These are phyloP conservation scores for Rugonectria rugulosa DNA, from an alignment of 2,329 filamentous ascomycete species.

Conservation along the genomic window DNA sequence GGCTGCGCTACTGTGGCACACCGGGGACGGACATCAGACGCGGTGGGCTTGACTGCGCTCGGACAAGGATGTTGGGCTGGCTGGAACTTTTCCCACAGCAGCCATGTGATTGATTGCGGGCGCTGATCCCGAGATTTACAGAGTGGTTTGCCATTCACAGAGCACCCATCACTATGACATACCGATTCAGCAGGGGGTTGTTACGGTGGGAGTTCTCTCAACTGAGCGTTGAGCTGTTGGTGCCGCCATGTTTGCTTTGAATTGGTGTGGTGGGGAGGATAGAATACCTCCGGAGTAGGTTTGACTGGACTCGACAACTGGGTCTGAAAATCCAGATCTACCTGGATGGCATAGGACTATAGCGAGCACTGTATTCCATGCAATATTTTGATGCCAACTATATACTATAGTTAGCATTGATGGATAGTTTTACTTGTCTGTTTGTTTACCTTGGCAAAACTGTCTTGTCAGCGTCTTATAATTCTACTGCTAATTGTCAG, in stretches of 20 bases:
- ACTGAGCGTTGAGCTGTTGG: slow-evolving; percentile 4
- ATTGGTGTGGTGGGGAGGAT: neutral
- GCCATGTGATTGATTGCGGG: slow-evolving; percentile 23
- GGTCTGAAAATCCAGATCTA: too few species aligned
- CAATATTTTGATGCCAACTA: too few species aligned
- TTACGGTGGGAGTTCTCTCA: slow-evolving; percentile 4
- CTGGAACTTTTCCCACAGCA: neutral
- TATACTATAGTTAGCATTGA: neutral
- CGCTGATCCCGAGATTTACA: slow-evolving; percentile 28
- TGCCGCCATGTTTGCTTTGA: neutral
- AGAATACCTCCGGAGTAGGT: too few species aligned
- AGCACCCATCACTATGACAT: neutral
- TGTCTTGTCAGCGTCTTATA: neutral
- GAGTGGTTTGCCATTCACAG: neutral
- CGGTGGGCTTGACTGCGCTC: too few species aligned
- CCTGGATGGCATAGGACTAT: too few species aligned
- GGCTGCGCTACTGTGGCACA: neutral
- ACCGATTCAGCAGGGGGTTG: slow-evolving; percentile 5
- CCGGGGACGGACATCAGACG: neutral
- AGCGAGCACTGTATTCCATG: too few species aligned
- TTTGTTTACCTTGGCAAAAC: neutral
- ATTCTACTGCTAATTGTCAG: too few species aligned
- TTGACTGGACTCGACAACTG: too few species aligned
- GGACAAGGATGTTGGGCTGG: neutral
- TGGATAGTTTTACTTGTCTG: neutral